These are phyloP conservation scores for Metrosideros polymorpha DNA, from an alignment of 441 rosid genomes.

Conservation along the genomic window DNA sequence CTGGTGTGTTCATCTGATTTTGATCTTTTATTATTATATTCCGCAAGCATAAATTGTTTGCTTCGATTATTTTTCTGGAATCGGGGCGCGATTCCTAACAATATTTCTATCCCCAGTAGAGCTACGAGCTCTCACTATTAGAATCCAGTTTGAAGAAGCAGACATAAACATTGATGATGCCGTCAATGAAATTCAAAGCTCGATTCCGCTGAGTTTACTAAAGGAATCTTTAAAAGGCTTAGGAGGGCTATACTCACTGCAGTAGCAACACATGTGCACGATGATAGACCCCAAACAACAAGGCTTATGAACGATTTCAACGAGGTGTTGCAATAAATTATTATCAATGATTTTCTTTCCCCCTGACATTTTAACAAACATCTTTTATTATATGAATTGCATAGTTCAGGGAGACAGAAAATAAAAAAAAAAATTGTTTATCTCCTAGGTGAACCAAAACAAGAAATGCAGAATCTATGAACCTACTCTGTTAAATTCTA, in stretches of 20 bases:
- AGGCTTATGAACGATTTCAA: not conserved
- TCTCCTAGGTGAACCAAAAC: not conserved
- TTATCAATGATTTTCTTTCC: not conserved
- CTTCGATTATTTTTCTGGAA: no score
- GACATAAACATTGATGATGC: constrained; percentile 5
- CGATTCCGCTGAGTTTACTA: constrained; percentile 5
- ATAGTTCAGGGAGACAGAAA: not conserved
- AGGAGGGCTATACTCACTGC: not conserved
- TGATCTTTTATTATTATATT: no score
- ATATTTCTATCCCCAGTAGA: constrained; percentile 1
- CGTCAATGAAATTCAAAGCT: not conserved
- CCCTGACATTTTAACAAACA: no score
- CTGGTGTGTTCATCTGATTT: no score
- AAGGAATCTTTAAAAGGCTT: constrained; percentile 13
- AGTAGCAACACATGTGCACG: no score
- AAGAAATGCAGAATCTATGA: not conserved
- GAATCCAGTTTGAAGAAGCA: constrained; percentile 5
- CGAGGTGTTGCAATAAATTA: not conserved
- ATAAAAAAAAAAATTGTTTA: not conserved
- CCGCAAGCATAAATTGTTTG: no score
- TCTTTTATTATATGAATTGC: no score
- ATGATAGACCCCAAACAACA: not conserved
- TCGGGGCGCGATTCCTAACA: no score
- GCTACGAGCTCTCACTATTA: not conserved
- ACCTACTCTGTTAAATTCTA: not conserved